Conservation (phyloP, 495 filamentous ascomycete species). For the Tuber umbilicatum region DNA sequence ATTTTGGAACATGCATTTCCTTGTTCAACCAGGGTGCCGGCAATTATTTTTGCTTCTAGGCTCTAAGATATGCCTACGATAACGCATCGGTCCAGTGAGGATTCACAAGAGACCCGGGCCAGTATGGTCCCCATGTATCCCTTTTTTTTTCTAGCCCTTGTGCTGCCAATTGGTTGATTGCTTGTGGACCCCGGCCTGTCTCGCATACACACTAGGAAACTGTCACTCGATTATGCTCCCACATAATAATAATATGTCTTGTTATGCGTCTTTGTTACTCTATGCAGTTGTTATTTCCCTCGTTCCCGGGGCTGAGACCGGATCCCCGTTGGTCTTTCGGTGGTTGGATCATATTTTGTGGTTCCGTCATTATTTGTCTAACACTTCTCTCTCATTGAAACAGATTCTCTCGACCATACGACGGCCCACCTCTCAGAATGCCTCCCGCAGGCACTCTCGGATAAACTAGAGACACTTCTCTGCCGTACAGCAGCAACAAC, state of each 20-base stretch:
- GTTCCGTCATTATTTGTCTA: constrained; percentile 10
- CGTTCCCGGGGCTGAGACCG: neutral
- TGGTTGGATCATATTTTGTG: constrained; percentile 1
- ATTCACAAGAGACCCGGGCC: neutral
- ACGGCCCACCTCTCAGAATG: constrained; percentile 31
- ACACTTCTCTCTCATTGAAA: constrained; percentile 8
- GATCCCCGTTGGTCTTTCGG: neutral
- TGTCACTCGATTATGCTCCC: neutral
- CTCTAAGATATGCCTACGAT: neutral
- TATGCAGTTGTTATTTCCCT: constrained; percentile 4
- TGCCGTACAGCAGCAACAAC: constrained; percentile 33
- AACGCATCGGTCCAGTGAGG: neutral
- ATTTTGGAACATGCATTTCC: neutral
- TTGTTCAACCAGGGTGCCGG: neutral
- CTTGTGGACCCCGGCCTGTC: neutral
- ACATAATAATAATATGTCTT: constrained; percentile 1
- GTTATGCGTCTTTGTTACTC: neutral
- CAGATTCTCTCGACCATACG: constrained; percentile 36
- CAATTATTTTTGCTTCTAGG: constrained; percentile 1
- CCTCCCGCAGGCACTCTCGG: constrained; percentile 16
- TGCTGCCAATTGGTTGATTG: neutral
- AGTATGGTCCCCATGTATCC: neutral
- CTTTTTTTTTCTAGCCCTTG: neutral
- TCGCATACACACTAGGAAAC: neutral
- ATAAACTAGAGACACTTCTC: constrained; percentile 31